Base-by-base conservation (phyloP, 495 filamentous ascomycete species). In the Opeltia flavorubescens region DNA sequence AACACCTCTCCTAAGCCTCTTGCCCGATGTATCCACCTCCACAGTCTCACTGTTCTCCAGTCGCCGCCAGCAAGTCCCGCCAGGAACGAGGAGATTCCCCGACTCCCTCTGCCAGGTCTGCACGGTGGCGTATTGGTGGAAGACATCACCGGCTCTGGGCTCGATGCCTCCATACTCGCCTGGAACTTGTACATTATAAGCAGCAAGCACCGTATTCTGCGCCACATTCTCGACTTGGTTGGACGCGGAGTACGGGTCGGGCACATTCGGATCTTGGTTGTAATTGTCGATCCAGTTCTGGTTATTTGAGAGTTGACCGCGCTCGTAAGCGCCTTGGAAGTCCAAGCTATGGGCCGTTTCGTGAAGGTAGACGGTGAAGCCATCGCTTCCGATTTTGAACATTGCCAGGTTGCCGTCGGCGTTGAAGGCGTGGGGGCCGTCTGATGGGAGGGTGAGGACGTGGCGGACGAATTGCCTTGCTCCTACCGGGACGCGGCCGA, bases 401-500 rank as follows among this genome's bases (percentile, higher is more conserved):
- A 44, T 8, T 13, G 7, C 21, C 7, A 44, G n/a, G n/a, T 30
- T 18, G n/a, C 21, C 42, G 3, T 17, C 9, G 15, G 1, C 42
- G 17, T 44, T 44, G 13, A 1, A 44, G 1, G 25, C 42, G 15
- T 13, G 5, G 8, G 5, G 6, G 29, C 13, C 5, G 13, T 28
- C 30, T 6, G 6, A 13, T 11, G 53, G 47, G 29, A 57, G 9
- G 18, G 51, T 23, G n/a, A 58, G 34, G 9, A 59, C 21, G 34
- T 59, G 51, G 40, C 50, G 50, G 24, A 61, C 48, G 52, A 46
- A 44, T 43, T 27, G 8, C 20, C 62, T 57, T 50, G 58, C 58
- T 15, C 52, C 53, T 4, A 63, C 51, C 13, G 62, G 62, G 33
- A 65, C 42, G 24, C 51, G 50, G 46, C 62, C 58, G 47, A 65